Conservation (phyloP, 2,329 filamentous ascomycete species). For the Mariannaea elegans region DNA sequence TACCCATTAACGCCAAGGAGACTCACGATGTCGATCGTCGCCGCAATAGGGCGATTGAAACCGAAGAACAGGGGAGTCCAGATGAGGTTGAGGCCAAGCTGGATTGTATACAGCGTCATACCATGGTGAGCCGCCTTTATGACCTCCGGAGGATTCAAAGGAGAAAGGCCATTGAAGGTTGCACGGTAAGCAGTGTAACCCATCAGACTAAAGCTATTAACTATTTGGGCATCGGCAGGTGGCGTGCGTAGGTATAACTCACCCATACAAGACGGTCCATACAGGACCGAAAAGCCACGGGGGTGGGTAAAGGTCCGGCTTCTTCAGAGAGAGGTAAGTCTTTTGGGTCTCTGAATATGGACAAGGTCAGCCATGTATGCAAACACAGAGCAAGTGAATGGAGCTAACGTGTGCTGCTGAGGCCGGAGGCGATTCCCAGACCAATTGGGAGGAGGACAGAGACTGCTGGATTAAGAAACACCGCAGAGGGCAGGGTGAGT, state of each 20-base stretch:
- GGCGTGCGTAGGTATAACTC: slow-evolving; percentile 14
- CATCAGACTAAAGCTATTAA: slow-evolving; percentile 65
- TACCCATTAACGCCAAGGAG: slow-evolving; percentile 78
- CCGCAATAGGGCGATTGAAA: slow-evolving; percentile 75
- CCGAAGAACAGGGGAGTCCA: slow-evolving; percentile 97
- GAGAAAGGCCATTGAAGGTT: slow-evolving; percentile 68
- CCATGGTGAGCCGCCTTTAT: slow-evolving; percentile 70
- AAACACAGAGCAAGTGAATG: background rate
- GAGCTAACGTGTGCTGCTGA: slow-evolving; percentile 68
- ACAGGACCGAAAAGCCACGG: slow-evolving; percentile 70
- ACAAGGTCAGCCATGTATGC: background rate
- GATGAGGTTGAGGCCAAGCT: slow-evolving; percentile 83
- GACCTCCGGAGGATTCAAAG: slow-evolving; percentile 62
- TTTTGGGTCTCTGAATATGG: slow-evolving; percentile 62
- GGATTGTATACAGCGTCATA: slow-evolving; percentile 84
- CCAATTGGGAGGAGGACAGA: slow-evolving; percentile 80
- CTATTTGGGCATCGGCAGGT: background rate
- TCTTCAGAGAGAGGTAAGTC: slow-evolving; percentile 72
- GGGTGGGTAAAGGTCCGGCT: slow-evolving; percentile 71
- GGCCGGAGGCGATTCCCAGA: slow-evolving; percentile 78
- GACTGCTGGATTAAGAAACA: slow-evolving; percentile 77
- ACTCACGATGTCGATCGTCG: slow-evolving; percentile 77
- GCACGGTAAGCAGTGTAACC: slow-evolving; percentile 89
- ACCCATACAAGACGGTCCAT: slow-evolving; percentile 73
- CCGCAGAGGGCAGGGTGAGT: slow-evolving; percentile 74